Evolutionary conservation across 129 eudicot species (phyloP).

Genomic region (Chrysanthemum seticuspe): DNA sequence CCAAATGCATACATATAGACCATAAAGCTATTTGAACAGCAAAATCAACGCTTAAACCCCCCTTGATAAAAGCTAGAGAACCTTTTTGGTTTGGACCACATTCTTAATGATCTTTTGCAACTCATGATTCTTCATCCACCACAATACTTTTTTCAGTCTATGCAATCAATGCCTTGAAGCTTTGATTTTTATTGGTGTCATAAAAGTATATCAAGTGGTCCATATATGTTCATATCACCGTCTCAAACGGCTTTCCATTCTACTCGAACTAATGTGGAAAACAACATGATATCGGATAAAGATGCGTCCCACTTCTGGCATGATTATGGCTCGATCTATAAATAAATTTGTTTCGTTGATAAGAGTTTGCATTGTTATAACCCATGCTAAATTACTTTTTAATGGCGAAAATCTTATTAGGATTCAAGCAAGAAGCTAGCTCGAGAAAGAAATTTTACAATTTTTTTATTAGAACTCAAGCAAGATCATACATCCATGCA

Average conservation of each 20-base stretch:
- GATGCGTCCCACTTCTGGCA: conserved; percentile 29
- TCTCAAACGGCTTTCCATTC: conserved; percentile 36
- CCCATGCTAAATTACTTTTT: not conserved
- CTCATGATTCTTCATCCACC: conserved; percentile 48
- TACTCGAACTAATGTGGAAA: conserved; percentile 30
- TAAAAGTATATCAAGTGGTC: conserved; percentile 42
- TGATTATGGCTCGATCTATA: conserved; percentile 16
- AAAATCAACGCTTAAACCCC: conserved; percentile 23
- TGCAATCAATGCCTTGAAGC: conserved; percentile 39
- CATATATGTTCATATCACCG: conserved; percentile 34
- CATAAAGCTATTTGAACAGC: conserved; percentile 46
- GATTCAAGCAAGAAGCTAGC: too few relatives aligned
- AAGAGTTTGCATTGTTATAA: not conserved
- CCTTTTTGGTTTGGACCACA: conserved; percentile 48
- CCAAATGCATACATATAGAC: conserved; percentile 31
- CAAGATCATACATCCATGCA: too few relatives aligned
- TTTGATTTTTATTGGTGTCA: conserved; percentile 44
- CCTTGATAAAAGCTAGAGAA: conserved; percentile 31
- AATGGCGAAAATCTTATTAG: too few relatives aligned
- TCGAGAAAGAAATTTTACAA: too few relatives aligned
- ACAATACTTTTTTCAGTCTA: conserved; percentile 35
- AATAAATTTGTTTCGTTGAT: not conserved
- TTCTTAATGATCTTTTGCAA: conserved; percentile 27
- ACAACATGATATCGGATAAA: conserved; percentile 33
- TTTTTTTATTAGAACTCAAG: too few relatives aligned